Evolutionary conservation across 2,329 filamentous ascomycete species (phyloP).

Genomic region (Lachnellula cervina): DNA sequence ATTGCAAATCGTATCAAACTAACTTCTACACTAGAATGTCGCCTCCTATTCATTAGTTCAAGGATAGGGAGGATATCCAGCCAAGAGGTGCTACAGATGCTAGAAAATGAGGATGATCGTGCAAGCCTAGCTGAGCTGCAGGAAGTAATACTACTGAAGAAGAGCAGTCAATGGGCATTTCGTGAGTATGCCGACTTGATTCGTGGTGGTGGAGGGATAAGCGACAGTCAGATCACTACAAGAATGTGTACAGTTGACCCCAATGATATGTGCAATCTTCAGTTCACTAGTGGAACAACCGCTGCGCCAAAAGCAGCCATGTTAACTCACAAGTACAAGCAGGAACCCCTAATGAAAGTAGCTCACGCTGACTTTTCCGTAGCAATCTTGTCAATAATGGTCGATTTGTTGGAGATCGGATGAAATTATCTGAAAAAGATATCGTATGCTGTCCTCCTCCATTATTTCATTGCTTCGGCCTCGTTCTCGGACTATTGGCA

Average conservation of each 20-base stretch:
- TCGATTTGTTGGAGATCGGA: conserved; percentile 59
- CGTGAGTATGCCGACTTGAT: too few species aligned
- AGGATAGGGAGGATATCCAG: too few species aligned
- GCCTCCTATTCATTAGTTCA: conserved; percentile 56
- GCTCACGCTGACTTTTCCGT: too few species aligned
- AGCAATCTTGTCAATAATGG: conserved; percentile 60
- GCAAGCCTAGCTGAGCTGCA: too few species aligned
- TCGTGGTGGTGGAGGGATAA: too few species aligned
- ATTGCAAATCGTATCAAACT: not conserved
- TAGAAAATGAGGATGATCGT: too few species aligned
- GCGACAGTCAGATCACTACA: too few species aligned
- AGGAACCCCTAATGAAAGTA: not conserved
- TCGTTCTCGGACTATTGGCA: conserved; percentile 65
- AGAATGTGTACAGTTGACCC: conserved; percentile 32
- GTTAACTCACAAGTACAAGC: conserved; percentile 47
- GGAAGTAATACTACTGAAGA: too few species aligned
- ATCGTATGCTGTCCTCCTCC: conserved; percentile 61
- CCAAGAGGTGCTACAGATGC: too few species aligned
- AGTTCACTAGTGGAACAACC: conserved; percentile 72
- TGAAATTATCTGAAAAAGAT: conserved; percentile 57
- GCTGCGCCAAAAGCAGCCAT: conserved; percentile 70
- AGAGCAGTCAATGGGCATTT: too few species aligned
- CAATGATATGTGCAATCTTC: conserved; percentile 66
- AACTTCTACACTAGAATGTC: conserved; percentile 50
- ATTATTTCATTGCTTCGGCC: conserved; percentile 67